Evolutionary conservation across 805 yeast species (phyloP).

Genomic region (Candida oleophila): DNA sequence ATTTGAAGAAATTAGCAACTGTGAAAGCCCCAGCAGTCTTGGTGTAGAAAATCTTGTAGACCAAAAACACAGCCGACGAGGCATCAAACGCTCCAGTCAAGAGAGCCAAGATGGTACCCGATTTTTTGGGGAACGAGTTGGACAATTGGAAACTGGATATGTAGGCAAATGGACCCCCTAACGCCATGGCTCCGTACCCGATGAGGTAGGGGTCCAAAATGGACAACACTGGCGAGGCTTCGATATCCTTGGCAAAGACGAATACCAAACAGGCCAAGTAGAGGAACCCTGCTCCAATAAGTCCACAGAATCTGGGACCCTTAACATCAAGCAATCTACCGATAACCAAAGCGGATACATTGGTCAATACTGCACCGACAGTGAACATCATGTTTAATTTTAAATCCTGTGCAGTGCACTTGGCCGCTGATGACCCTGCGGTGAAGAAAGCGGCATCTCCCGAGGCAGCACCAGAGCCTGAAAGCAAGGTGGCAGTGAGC

Average conservation of each 20-base stretch:
- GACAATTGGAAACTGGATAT: slow-evolving; percentile 58
- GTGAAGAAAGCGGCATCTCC: not conserved
- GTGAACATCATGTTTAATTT: slow-evolving; percentile 59
- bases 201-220: slow-evolving; percentile 50
- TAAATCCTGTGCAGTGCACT: slow-evolving; percentile 53
- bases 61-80: slow-evolving; percentile 52
- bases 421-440: slow-evolving; percentile 24
- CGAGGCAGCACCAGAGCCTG: not conserved
- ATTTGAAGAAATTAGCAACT: slow-evolving; percentile 43
- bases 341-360: slow-evolving; percentile 51
- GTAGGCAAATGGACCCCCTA: slow-evolving; percentile 58
- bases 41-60: slow-evolving; percentile 43
- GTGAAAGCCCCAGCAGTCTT: slow-evolving; percentile 32
- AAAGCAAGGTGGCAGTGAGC: slow-evolving; percentile 11
- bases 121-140: slow-evolving; percentile 52
- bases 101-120: slow-evolving; percentile 53
- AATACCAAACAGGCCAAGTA: slow-evolving; percentile 46
- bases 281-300: slow-evolving; percentile 49
- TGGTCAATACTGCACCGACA: slow-evolving; percentile 55
- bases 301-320: slow-evolving; percentile 56
- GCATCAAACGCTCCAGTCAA: slow-evolving; percentile 61
- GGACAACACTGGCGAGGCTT: slow-evolving; percentile 10
- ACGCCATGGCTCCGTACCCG: slow-evolving; percentile 53
- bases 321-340: slow-evolving; percentile 49
- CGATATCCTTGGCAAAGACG: slow-evolving; percentile 35